These are phyloP conservation scores for Scleroderma citrinum DNA, from an alignment of 768 basidiomycete genomes.

Conservation along the genomic window DNA sequence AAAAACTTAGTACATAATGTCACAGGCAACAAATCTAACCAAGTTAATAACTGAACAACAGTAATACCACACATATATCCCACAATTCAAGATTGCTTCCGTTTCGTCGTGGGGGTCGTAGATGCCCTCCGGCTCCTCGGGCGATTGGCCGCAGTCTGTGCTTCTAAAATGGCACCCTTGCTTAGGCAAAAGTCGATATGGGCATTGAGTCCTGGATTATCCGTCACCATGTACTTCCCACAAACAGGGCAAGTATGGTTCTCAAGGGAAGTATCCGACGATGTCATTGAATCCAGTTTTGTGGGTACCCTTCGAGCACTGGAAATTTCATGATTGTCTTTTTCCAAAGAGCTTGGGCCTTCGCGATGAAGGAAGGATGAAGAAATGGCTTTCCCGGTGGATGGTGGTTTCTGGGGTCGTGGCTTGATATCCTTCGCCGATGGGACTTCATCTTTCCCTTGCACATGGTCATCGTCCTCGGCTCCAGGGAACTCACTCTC, in stretches of 20 bases:
- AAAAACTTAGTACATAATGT: too few relatives aligned
- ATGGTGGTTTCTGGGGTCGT: conserved; percentile 6
- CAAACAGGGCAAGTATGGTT: conserved; percentile 71
- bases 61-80: too few relatives aligned
- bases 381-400: not conserved
- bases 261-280: not conserved
- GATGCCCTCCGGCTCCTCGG: conserved; percentile 10
- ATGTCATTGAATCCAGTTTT: conserved; percentile 6
- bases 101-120: conserved; percentile 5
- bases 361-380: not conserved
- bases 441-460: conserved; percentile 5
- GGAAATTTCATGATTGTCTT: not conserved
- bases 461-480: conserved; percentile 5
- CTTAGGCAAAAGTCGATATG: conserved; percentile 90
- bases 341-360: not conserved
- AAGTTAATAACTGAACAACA: too few relatives aligned
- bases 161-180: conserved; percentile 67
- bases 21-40: too few relatives aligned
- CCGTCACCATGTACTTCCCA: conserved; percentile 41
- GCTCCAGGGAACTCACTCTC: conserved; percentile 14
- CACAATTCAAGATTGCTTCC: conserved; percentile 7
- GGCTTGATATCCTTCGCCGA: conserved; percentile 10
- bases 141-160: conserved; percentile 37
- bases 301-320: conserved; percentile 6
- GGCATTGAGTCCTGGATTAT: conserved; percentile 77